A percentile compares a stretch with the other conserved stretches of the same genome.
Conservation (phyloP, 768 basidiomycete genomes). For the Serendipita vermifera region DNA sequence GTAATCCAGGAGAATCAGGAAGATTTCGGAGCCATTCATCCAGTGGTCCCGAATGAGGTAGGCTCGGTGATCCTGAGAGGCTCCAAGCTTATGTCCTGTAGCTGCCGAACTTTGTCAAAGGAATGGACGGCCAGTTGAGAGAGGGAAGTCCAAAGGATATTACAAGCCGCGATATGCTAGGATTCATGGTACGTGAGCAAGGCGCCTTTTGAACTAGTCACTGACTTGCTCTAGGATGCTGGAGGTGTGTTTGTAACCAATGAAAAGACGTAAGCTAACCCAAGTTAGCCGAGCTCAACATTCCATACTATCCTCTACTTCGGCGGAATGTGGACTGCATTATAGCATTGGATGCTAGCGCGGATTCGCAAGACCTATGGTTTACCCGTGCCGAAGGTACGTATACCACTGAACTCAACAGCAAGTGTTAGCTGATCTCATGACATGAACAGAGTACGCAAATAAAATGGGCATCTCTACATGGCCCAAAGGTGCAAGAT, state of each 20-base stretch:
- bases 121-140: constrained; percentile 16
- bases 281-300: constrained; percentile 18
- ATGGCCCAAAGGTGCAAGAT: constrained; percentile 18
- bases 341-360: constrained; percentile 21
- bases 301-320: constrained; percentile 22
- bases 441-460: constrained; percentile 16
- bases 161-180: constrained; percentile 19
- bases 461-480: constrained; percentile 10
- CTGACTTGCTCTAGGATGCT: constrained; percentile 18
- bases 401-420: background rate
- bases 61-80: background rate
- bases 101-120: constrained; percentile 23
- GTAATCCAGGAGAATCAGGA: constrained; percentile 18
- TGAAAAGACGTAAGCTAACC: background rate
- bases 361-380: constrained; percentile 20
- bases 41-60: constrained; percentile 21
- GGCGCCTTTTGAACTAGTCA: background rate
- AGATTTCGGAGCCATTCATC: constrained; percentile 20
- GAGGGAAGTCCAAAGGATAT: constrained; percentile 16
- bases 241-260: constrained; percentile 15
- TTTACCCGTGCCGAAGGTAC: constrained; percentile 21
- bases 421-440: background rate
- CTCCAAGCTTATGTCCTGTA: background rate
- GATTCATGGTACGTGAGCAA: constrained; percentile 18
- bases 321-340: constrained; percentile 21